Evolutionary conservation across 148 eudicot species (phyloP).

Genomic region (Fagopyrum esculentum): DNA sequence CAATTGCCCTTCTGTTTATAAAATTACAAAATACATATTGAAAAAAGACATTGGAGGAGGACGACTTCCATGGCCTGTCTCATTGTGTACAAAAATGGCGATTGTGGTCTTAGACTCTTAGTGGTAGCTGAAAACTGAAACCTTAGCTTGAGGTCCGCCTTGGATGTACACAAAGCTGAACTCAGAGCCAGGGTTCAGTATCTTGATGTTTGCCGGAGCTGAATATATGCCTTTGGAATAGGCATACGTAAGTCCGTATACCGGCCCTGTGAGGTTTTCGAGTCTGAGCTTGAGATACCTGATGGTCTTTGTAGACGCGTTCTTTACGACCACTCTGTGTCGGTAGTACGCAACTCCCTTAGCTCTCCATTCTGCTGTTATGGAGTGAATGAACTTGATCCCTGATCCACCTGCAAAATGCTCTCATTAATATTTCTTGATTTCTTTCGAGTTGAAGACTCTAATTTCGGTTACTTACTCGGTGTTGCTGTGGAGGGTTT

Average conservation of each 20-base stretch:
- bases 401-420: slow-evolving; percentile 16
- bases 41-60: not conserved
- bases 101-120: not conserved
- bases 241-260: slow-evolving; percentile 55
- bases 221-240: slow-evolving; percentile 37
- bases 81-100: not conserved
- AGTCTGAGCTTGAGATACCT: slow-evolving; percentile 49
- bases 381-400: slow-evolving; percentile 55
- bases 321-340: slow-evolving; percentile 68
- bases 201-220: slow-evolving; percentile 38
- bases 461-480: not conserved
- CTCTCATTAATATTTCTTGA: no score
- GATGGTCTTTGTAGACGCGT: slow-evolving; percentile 47
- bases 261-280: slow-evolving; percentile 50
- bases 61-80: not conserved
- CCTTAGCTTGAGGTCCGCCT: slow-evolving; percentile 81
- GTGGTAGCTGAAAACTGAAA: slow-evolving; percentile 49
- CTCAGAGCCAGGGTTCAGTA: slow-evolving; percentile 43
- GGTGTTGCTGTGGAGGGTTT: not conserved
- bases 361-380: slow-evolving; percentile 50
- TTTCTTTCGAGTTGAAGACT: not conserved
- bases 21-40: not conserved
- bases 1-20: not conserved
- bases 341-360: slow-evolving; percentile 40
- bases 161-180: slow-evolving; percentile 68